Evolutionary conservation across 306 rosid species (phyloP).

Genomic region (Inga laurina): DNA sequence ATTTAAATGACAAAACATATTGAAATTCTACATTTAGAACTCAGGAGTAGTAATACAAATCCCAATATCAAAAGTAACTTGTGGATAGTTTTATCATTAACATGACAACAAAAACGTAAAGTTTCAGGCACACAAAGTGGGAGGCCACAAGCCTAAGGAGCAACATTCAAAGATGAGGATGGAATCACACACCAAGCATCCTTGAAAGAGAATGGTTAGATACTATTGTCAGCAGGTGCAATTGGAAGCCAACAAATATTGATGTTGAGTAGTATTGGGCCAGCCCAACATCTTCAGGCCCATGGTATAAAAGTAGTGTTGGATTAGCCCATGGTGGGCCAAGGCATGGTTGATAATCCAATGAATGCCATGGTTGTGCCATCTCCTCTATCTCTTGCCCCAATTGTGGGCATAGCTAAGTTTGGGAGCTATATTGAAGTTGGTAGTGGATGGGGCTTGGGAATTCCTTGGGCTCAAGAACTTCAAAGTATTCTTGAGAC

Average conservation of each 20-base stretch:
- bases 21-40: too few relatives aligned
- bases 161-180: conserved; percentile 54
- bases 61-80: too few relatives aligned
- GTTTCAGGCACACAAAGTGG: too few relatives aligned
- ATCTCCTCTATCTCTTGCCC: conserved; percentile 61
- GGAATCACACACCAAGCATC: conserved; percentile 57
- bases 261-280: conserved; percentile 79
- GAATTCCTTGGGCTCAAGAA: not conserved
- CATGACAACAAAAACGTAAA: too few relatives aligned
- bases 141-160: conserved; percentile 67
- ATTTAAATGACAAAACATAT: too few relatives aligned
- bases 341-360: not conserved
- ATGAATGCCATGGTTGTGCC: conserved; percentile 58
- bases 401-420: conserved; percentile 65
- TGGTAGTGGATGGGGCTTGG: conserved; percentile 34
- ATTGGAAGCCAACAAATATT: conserved; percentile 73
- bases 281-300: conserved; percentile 53
- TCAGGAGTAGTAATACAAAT: too few relatives aligned
- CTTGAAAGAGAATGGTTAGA: conserved; percentile 27
- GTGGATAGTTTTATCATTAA: too few relatives aligned
- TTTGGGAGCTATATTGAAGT: not conserved
- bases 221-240: conserved; percentile 68
- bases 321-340: conserved; percentile 65
- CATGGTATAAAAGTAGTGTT: conserved; percentile 54
- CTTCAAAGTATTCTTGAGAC: not conserved